Percentiles rank a stretch among this genome's conserved stretches.
Conservation (phyloP, 2,329 filamentous ascomycete species). For the Raffaelea ambrosiae region DNA sequence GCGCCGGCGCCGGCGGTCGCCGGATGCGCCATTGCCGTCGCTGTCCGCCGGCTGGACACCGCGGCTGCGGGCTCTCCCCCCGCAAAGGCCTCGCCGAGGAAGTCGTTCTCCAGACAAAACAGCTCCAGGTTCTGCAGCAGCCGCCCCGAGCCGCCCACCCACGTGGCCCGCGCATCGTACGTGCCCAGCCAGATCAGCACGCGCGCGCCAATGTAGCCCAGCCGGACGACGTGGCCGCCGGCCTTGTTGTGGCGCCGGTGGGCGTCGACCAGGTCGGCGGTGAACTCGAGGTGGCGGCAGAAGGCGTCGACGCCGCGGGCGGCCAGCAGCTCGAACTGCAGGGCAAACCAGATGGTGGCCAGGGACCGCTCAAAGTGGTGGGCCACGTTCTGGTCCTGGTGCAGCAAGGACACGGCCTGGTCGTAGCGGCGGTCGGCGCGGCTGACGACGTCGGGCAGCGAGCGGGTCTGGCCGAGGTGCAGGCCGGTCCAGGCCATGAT, state of each 20-base stretch:
- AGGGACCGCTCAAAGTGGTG: slow-evolving; percentile 5
- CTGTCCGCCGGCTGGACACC: not conserved
- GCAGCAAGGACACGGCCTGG: not conserved
- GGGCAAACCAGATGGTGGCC: slow-evolving; percentile 4
- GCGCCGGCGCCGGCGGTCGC: not conserved
- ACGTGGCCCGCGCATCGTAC: slow-evolving; percentile 3
- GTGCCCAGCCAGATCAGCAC: slow-evolving; percentile 7
- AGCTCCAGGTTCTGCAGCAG: slow-evolving; percentile 6
- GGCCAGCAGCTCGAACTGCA: slow-evolving; percentile 6
- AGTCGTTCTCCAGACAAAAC: slow-evolving; percentile 1
- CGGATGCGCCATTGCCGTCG: not conserved
- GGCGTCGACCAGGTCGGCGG: slow-evolving; percentile 6
- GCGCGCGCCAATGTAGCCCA: slow-evolving; percentile 1
- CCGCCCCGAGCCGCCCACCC: slow-evolving; percentile 3
- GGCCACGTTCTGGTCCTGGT: slow-evolving; percentile 5
- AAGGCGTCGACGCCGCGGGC: slow-evolving; percentile 3
- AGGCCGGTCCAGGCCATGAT: slow-evolving; percentile 7
- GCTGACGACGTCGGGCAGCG: not conserved
- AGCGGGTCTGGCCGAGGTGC: slow-evolving; percentile 3
- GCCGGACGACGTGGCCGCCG: not conserved
- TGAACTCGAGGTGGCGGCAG: slow-evolving; percentile 5
- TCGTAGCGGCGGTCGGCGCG: slow-evolving; percentile 2
- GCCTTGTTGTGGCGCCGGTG: slow-evolving; percentile 3
- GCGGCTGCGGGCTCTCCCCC: not conserved
- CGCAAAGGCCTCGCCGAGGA: not conserved